These are phyloP conservation scores for Cicer judaicum DNA, from an alignment of 306 rosid species.

Conservation along the genomic window DNA sequence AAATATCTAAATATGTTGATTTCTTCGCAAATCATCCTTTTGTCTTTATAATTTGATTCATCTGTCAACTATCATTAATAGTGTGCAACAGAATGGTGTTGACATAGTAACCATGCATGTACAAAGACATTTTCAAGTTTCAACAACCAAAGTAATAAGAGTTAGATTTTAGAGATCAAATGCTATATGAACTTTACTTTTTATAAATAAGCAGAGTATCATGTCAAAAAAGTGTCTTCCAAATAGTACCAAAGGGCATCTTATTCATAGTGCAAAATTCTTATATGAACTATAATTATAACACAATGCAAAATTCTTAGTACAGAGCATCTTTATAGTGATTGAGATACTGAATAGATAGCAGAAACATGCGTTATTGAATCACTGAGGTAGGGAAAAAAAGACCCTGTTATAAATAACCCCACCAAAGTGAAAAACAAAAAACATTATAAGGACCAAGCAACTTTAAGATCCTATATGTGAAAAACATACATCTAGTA, in stretches of 20 bases:
- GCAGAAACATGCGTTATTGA: constrained; percentile 37
- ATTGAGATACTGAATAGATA: not conserved
- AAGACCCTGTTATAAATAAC: constrained; percentile 29
- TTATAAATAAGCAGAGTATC: not conserved
- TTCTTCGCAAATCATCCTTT: not conserved
- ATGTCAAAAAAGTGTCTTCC: not conserved
- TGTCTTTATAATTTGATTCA: constrained; percentile 8
- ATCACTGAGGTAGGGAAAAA: constrained; percentile 40
- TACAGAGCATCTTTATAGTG: constrained; percentile 23
- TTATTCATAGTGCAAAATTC: not conserved
- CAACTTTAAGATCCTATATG: constrained; percentile 43
- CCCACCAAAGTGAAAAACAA: constrained; percentile 41
- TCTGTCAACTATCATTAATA: not conserved
- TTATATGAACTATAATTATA: constrained; percentile 1
- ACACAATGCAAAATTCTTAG: constrained; percentile 18
- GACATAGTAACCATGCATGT: not conserved
- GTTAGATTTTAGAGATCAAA: not conserved
- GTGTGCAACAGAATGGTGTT: not conserved
- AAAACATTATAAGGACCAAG: not conserved
- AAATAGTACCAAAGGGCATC: constrained; percentile 10
- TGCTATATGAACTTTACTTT: not conserved
- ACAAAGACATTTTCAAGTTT: not conserved
- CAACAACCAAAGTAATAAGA: not conserved
- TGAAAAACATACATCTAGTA: constrained; percentile 59
- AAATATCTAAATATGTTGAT: not conserved